Percentiles rank a stretch among this genome's conserved stretches.
These are phyloP conservation scores for Leptomonas pyrrhocoris DNA, from an alignment of 208 protist genomes.

Conservation along the genomic window DNA sequence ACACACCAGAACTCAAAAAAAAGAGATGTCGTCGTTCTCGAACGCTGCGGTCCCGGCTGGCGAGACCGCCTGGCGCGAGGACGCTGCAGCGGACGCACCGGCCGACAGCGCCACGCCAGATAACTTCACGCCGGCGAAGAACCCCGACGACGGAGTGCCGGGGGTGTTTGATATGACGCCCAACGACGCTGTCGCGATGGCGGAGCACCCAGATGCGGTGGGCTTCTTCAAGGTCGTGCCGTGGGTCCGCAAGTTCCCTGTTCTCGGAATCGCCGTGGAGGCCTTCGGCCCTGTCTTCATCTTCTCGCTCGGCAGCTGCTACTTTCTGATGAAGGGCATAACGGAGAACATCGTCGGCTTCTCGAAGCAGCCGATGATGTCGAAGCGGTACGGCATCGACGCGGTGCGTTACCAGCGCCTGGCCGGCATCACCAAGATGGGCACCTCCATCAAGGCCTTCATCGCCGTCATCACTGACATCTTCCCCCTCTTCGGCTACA, in stretches of 20 bases:
- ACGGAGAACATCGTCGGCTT: slow-evolving; percentile 39
- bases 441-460: slow-evolving; percentile 60
- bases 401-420: slow-evolving; percentile 43
- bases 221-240: slow-evolving; percentile 23
- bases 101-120: not conserved
- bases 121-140: not conserved
- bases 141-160: not conserved
- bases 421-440: slow-evolving; percentile 33
- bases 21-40: slow-evolving; percentile 3
- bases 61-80: slow-evolving; percentile 1
- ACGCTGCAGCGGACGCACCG: not conserved
- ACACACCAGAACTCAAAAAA: not conserved
- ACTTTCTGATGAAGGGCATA: slow-evolving; percentile 43
- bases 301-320: slow-evolving; percentile 29
- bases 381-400: slow-evolving; percentile 28
- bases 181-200: not conserved
- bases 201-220: slow-evolving; percentile 29
- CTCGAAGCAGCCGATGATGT: slow-evolving; percentile 43
- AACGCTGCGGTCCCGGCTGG: not conserved
- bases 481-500: slow-evolving; percentile 73
- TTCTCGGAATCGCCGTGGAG: slow-evolving; percentile 34
- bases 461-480: slow-evolving; percentile 66
- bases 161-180: not conserved
- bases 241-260: slow-evolving; percentile 33
- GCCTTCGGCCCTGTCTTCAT: slow-evolving; percentile 41